Percentiles rank a stretch among this genome's conserved stretches.
Evolutionary conservation across 2,329 filamentous ascomycete genomes (phyloP).

Genomic region (Thermothelomyces thermophilus): DNA sequence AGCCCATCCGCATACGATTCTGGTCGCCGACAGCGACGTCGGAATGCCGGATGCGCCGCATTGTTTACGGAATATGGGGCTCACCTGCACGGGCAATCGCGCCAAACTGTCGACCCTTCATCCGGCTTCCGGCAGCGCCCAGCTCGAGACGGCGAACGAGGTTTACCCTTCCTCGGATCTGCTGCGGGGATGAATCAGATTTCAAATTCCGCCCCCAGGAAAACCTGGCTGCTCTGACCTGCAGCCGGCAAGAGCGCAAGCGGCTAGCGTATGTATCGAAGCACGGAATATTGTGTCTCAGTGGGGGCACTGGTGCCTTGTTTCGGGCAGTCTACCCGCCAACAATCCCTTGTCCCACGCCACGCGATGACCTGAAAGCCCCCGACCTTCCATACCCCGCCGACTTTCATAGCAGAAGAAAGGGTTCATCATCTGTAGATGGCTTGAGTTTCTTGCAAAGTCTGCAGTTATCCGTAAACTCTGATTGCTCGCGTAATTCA

Average conservation of each 20-base stretch:
- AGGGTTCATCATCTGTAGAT: conserved; percentile 1
- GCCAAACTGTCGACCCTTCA: not conserved
- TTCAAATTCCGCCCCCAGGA: not conserved
- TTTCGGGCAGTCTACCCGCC: no score
- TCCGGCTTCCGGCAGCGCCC: conserved; percentile 1
- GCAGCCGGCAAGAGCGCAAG: no score
- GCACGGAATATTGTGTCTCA: no score
- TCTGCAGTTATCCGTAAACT: conserved; percentile 9
- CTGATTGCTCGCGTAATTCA: conserved; percentile 1
- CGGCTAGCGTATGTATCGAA: not conserved
- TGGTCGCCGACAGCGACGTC: not conserved
- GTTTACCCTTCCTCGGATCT: no score
- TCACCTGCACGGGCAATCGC: not conserved
- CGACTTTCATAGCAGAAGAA: not conserved
- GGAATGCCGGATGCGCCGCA: conserved; percentile 4
- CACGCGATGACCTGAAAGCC: no score
- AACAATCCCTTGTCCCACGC: no score
- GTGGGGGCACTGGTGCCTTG: no score
- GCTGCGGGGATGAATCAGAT: not conserved
- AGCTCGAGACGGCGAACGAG: not conserved
- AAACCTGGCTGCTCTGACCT: not conserved
- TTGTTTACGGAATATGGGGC: not conserved
- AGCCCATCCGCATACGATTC: no score
- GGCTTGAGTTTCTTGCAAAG: not conserved
- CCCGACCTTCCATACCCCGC: no score